These are phyloP conservation scores for Boehmeria nivea DNA, from an alignment of 306 rosid genomes.

Conservation along the genomic window DNA sequence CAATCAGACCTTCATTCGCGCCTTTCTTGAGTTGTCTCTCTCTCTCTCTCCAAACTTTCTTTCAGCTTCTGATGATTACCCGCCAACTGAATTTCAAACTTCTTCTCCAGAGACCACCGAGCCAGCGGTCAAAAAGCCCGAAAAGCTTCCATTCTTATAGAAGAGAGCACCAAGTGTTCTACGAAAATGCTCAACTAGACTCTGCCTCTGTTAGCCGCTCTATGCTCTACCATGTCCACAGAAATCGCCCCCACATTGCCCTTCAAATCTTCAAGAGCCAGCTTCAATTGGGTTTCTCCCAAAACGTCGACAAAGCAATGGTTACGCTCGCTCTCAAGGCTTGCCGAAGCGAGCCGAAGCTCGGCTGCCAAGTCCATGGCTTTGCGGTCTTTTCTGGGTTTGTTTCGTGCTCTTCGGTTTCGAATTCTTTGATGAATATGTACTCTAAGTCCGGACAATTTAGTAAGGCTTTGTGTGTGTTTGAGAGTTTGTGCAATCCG, in stretches of 20 bases:
- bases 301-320: constrained; percentile 40
- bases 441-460: constrained; percentile 54
- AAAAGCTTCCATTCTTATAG: constrained; percentile 22
- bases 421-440: constrained; percentile 80
- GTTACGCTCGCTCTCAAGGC: constrained; percentile 68
- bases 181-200: constrained; percentile 42
- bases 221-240: constrained; percentile 43
- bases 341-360: constrained; percentile 44
- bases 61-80: constrained; percentile 37
- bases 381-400: constrained; percentile 44
- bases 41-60: too few species aligned
- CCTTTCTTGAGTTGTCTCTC: too few species aligned
- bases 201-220: constrained; percentile 35
- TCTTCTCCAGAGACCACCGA: constrained; percentile 7
- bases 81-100: constrained; percentile 34
- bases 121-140: constrained; percentile 13
- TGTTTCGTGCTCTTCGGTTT: constrained; percentile 35
- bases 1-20: too few species aligned
- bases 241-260: constrained; percentile 36
- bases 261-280: constrained; percentile 45
- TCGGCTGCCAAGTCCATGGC: constrained; percentile 61
- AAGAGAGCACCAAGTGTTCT: constrained; percentile 43
- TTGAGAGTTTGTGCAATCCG: constrained; percentile 43
- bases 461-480: constrained; percentile 39
- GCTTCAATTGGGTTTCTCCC: constrained; percentile 22